A percentile compares a stretch with the other conserved stretches of the same genome.
Conservation (phyloP, 176 grass and related monocot genomes). For the Triticum timopheevii region DNA sequence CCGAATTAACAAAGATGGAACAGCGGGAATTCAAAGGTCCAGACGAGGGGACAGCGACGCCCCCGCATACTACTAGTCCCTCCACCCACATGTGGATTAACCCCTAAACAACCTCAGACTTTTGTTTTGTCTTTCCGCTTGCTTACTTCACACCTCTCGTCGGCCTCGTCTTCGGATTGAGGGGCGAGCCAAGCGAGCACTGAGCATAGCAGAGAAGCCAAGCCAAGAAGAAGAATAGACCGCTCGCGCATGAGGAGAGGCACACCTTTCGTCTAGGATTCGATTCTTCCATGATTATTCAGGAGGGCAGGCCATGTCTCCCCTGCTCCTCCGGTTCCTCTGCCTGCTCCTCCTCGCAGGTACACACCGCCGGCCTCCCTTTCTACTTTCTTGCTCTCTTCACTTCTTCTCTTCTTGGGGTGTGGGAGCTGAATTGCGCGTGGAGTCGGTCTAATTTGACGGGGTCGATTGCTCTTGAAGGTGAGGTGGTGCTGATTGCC, state of each 20-base stretch:
- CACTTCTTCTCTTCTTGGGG: background rate
- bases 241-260: conserved; percentile 10
- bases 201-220: background rate
- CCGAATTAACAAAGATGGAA: background rate
- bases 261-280: background rate
- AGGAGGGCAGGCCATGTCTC: conserved; percentile 53
- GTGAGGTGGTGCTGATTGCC: background rate
- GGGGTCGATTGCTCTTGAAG: conserved; percentile 15
- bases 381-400: background rate
- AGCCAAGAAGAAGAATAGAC: background rate
- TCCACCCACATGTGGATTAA: conserved; percentile 21
- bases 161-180: background rate
- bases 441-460: background rate
- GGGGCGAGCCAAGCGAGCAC: background rate
- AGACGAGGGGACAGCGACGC: conserved; percentile 25
- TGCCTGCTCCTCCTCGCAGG: conserved; percentile 50
- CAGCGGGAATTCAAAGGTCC: conserved; percentile 24
- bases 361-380: background rate
- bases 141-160: conserved; percentile 3
- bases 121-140: background rate
- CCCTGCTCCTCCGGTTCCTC: conserved; percentile 47
- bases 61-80: background rate
- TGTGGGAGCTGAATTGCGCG: background rate
- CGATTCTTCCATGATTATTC: conserved; percentile 56
- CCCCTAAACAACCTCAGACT: conserved; percentile 18